Conservation (phyloP, 768 basidiomycete genomes). For the Russula griseocarnosa region DNA sequence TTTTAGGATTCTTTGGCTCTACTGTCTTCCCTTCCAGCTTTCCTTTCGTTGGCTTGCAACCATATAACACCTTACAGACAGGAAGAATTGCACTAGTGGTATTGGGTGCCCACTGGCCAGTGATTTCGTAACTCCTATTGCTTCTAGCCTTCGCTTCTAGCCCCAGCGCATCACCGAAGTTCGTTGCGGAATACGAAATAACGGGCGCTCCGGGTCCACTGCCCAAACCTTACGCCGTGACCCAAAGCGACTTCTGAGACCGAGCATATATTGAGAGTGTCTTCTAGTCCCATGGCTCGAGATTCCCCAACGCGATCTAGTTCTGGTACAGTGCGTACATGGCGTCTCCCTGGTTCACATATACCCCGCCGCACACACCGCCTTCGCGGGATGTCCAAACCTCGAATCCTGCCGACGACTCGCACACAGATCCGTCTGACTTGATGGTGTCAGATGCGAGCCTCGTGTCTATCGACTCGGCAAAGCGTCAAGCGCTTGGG, state of each 20-base stretch:
- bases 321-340: neutral
- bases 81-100: neutral
- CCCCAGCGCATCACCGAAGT: neutral
- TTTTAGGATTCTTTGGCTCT: too few species aligned
- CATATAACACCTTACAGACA: neutral
- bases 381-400: neutral
- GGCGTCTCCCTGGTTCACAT: conserved; percentile 2
- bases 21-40: too few species aligned
- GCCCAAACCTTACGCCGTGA: neutral
- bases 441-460: neutral
- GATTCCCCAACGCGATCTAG: neutral
- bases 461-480: neutral
- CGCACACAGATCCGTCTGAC: neutral
- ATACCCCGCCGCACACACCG: neutral
- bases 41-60: too few species aligned
- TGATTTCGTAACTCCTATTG: neutral
- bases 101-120: neutral
- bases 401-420: neutral
- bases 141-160: neutral
- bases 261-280: neutral
- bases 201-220: neutral
- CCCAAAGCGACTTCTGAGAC: neutral
- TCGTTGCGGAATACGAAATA: neutral
- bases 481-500: neutral
- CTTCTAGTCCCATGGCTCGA: neutral